Base-by-base conservation (phyloP, 108 stramenopile genomes). In the Conticribra weissflogii region DNA sequence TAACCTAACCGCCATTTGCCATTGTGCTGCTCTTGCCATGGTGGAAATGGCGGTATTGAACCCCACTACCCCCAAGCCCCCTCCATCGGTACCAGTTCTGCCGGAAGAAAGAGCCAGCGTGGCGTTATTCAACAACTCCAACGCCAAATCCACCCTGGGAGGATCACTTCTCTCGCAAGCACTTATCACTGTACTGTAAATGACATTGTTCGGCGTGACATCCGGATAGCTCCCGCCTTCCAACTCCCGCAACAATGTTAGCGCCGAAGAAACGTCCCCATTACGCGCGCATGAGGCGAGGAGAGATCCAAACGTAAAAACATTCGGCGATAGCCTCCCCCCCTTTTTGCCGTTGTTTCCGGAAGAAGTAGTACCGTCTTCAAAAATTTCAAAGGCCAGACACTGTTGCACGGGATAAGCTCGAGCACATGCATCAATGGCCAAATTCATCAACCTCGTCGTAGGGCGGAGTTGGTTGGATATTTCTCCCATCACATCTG, bases 1-100 rank as follows among this genome's bases (percentile, higher is more conserved):
- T 0, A 93, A 47, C 1, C 74, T 54, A 18, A 85, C 74, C 2
- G 91, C 91, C 51, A 58, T 75, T 60, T 84, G 51, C 86, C 87
- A 89, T 60, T 90, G 81, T 2, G 78, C 86, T 2, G 81, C 81
- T 21, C 78, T 69, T 24, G 91, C 88, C 76, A 87, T 85, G 19
- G 88, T 89, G 14, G 85, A 89, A 47, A 93, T 79, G 21, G 83
- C 92, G 1, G 89, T 81, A 65, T 93, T 93, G 83, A 85, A 93
- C 18, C 89, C 92, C n/a, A 90, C 88, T 5, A 93, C 86, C 47
- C 74, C 87, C 86, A 93, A 82, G 21, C 64, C 65, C 1, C 33
- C 17, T 46, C 65, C 64, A 34, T 16, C 18, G 18, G 17, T 46
- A 36, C 25, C 34, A 16, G 16, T 44, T 27, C 25, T n/a, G 44